Evolutionary conservation across 2,329 filamentous ascomycete species (phyloP).

Genomic region (Colletotrichum sp.): DNA sequence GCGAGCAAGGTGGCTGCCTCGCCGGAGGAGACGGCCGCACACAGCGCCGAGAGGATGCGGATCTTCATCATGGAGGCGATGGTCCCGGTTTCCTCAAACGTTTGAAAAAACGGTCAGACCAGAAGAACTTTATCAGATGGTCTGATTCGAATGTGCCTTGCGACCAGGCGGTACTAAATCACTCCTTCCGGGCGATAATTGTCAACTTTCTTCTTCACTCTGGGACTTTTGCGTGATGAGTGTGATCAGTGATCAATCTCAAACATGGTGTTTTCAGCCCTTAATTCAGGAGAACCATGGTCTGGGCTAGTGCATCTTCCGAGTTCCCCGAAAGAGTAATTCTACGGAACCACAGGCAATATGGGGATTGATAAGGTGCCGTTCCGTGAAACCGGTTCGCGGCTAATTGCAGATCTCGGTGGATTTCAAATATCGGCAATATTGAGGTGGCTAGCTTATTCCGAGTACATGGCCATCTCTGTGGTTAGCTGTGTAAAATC

Average conservation of each 20-base stretch:
- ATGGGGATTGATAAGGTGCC: too few species aligned
- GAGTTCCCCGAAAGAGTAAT: not conserved
- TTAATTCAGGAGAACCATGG: not conserved
- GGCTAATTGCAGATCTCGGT: constrained; percentile 12
- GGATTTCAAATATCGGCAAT: not conserved
- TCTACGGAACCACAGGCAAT: not conserved
- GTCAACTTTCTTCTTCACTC: not conserved
- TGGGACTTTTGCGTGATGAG: not conserved
- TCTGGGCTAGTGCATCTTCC: not conserved
- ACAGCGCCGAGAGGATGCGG: not conserved
- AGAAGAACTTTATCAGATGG: not conserved
- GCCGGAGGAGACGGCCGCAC: not conserved
- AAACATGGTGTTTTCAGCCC: not conserved
- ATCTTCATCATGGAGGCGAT: not conserved
- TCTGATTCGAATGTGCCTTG: not conserved
- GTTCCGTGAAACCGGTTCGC: not conserved
- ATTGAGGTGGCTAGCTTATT: not conserved
- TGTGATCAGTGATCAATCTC: not conserved
- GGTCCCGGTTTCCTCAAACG: not conserved
- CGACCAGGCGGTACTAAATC: not conserved
- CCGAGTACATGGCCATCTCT: not conserved
- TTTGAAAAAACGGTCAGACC: not conserved
- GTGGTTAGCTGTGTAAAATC: not conserved
- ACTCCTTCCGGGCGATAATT: not conserved
- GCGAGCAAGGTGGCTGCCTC: constrained; percentile 33